Conservation (phyloP, 2,329 filamentous ascomycete genomes). For the Penicillium sp. region DNA sequence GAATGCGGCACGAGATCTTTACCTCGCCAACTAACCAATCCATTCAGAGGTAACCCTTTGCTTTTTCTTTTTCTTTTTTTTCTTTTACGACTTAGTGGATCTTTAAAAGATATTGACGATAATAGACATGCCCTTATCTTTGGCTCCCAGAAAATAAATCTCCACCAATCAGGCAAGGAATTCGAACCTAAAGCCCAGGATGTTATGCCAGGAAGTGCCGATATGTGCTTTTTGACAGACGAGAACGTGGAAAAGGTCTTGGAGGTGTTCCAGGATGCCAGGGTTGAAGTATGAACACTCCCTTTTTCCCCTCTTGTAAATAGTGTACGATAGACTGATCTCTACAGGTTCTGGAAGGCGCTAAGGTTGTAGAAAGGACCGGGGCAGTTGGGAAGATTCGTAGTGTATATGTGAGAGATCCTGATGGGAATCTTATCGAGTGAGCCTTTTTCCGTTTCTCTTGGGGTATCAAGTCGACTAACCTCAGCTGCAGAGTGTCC, state of each 20-base stretch:
- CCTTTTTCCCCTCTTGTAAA: neutral
- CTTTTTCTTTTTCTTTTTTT: neutral
- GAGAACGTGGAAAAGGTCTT: constrained; percentile 50
- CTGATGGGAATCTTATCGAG: constrained; percentile 63
- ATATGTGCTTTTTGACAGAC: constrained; percentile 59
- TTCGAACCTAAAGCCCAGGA: constrained; percentile 59
- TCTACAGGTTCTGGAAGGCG: constrained; percentile 46
- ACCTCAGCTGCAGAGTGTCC: neutral
- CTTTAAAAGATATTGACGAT: constrained; percentile 6
- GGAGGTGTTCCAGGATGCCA: constrained; percentile 39
- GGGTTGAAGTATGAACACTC: constrained; percentile 39
- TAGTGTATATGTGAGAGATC: constrained; percentile 61
- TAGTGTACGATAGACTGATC: constrained; percentile 4
- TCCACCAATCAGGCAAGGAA: constrained; percentile 57
- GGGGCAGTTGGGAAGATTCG: constrained; percentile 55
- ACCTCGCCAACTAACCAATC: constrained; percentile 39
- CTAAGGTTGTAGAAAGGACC: constrained; percentile 53
- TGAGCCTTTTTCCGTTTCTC: constrained; percentile 34
- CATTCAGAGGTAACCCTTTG: constrained; percentile 20
- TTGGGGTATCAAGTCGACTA: neutral
- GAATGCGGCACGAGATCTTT: constrained; percentile 58
- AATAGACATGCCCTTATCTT: constrained; percentile 56
- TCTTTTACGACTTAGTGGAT: neutral
- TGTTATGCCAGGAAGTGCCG: constrained; percentile 57
- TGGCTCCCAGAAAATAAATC: constrained; percentile 60